A percentile compares a stretch with the other conserved stretches of the same genome.
phyloP scores from a whole-genome alignment of 345 rosid species.

The Eutrema heterophyllum region DNA sequence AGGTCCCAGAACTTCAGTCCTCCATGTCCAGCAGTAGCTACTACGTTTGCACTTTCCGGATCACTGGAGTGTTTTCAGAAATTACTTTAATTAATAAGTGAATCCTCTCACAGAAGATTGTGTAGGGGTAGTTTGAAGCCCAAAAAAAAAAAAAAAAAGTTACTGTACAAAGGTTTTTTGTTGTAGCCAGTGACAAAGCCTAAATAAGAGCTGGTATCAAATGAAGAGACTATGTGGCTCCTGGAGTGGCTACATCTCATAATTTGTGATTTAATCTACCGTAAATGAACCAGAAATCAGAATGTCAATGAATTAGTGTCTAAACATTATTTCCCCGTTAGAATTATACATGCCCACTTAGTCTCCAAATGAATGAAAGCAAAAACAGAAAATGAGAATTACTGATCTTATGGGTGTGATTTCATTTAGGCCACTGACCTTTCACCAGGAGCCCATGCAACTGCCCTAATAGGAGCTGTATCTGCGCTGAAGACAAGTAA shows the following conservation, averaged over 20 bases:
- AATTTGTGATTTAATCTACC: neutral
- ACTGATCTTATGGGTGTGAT: neutral
- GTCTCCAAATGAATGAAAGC: neutral
- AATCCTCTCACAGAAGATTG: neutral
- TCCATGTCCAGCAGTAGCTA: slow-evolving; percentile 82
- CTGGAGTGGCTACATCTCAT: neutral
- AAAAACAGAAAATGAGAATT: neutral
- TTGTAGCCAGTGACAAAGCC: too few relatives aligned
- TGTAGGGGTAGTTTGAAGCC: too few relatives aligned
- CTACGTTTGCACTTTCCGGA: slow-evolving; percentile 52
- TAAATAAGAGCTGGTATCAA: neutral
- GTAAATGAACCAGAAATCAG: neutral
- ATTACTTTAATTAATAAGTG: neutral
- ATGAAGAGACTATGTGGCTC: neutral
- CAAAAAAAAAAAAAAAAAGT: too few relatives aligned
- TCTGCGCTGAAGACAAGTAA: slow-evolving; percentile 83
- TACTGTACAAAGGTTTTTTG: too few relatives aligned
- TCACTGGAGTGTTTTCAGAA: slow-evolving; percentile 43
- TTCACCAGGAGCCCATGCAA: slow-evolving; percentile 84
- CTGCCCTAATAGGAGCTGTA: slow-evolving; percentile 70
- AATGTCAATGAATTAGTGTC: neutral
- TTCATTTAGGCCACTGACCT: slow-evolving; percentile 40
- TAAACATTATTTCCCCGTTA: neutral
- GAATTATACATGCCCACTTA: neutral
- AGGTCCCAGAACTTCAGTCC: slow-evolving; percentile 92